phyloP scores from a whole-genome alignment of 495 filamentous ascomycete species.

The Gamarada debralockiae region DNA sequence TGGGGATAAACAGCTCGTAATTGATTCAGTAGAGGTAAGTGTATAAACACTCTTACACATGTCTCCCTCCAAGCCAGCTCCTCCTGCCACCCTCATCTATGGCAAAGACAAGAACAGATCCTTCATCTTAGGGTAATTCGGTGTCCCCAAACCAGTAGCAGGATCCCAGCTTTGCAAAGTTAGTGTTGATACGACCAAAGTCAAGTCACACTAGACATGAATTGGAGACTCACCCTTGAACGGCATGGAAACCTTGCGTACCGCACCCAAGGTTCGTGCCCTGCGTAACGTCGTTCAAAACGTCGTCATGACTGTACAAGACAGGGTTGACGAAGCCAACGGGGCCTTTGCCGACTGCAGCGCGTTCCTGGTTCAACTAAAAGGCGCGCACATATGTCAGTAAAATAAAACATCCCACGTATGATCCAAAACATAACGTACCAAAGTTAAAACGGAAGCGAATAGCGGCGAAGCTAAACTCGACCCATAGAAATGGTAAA shows the following conservation, averaged over 20 bases:
- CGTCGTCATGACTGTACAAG: constrained; percentile 41
- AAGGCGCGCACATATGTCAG: neutral
- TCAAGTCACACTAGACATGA: neutral
- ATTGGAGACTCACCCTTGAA: constrained; percentile 30
- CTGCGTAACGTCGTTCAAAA: constrained; percentile 44
- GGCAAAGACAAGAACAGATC: constrained; percentile 28
- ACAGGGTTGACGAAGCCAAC: constrained; percentile 55
- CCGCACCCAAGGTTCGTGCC: constrained; percentile 45
- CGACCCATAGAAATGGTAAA: constrained; percentile 48
- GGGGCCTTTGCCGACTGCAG: constrained; percentile 49
- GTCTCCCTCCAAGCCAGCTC: no score
- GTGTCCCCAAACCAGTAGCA: constrained; percentile 50
- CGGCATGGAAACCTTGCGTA: constrained; percentile 45
- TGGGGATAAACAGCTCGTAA: no score
- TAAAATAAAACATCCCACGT: neutral
- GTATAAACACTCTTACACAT: no score
- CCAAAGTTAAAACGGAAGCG: constrained; percentile 54
- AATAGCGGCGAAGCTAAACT: constrained; percentile 55
- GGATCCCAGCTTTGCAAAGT: constrained; percentile 34
- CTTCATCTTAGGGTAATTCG: constrained; percentile 47
- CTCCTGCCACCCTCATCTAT: no score
- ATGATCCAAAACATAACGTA: constrained; percentile 29
- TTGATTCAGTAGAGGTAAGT: no score
- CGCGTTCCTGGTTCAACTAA: constrained; percentile 57
- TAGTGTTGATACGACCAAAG: neutral